phyloP scores from a whole-genome alignment of 2,329 filamentous ascomycete genomes.

The Alternaria hordeiaustralica region DNA sequence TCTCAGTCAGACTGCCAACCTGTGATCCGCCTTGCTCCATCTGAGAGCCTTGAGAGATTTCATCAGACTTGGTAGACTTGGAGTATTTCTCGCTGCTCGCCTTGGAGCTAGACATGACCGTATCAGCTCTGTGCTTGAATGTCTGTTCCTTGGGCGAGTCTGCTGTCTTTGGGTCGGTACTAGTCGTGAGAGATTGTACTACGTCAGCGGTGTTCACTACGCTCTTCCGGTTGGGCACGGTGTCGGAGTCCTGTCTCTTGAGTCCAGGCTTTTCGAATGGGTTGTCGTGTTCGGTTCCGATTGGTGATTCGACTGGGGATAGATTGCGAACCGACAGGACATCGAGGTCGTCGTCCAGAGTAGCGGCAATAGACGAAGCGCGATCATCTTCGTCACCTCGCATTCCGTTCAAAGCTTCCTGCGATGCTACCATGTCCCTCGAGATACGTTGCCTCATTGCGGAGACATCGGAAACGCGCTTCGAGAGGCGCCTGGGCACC shows the following conservation, averaged over 20 bases:
- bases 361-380: conserved; percentile 58
- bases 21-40: conserved; percentile 49
- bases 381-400: conserved; percentile 49
- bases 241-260: neutral
- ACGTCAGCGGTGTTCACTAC: neutral
- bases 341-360: conserved; percentile 66
- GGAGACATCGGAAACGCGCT: conserved; percentile 41
- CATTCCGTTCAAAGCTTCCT: conserved; percentile 46
- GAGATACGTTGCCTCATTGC: conserved; percentile 38
- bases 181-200: conserved; percentile 30
- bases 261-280: neutral
- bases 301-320: conserved; percentile 35
- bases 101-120: conserved; percentile 21
- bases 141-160: conserved; percentile 11
- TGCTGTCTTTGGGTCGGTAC: conserved; percentile 41
- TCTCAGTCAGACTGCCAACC: conserved; percentile 50
- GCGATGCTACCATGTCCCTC: conserved; percentile 31
- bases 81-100: conserved; percentile 30
- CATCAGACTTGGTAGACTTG: conserved; percentile 52
- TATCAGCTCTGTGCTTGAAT: conserved; percentile 24
- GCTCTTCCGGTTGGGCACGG: neutral
- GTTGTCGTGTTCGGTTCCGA: conserved; percentile 19
- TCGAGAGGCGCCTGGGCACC: conserved; percentile 42
- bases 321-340: conserved; percentile 42
- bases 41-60: conserved; percentile 29